A percentile compares a stretch with the other conserved stretches of the same genome.
Evolutionary conservation across 176 grass and related monocot species (phyloP).

Genomic region (Avena sativa): DNA sequence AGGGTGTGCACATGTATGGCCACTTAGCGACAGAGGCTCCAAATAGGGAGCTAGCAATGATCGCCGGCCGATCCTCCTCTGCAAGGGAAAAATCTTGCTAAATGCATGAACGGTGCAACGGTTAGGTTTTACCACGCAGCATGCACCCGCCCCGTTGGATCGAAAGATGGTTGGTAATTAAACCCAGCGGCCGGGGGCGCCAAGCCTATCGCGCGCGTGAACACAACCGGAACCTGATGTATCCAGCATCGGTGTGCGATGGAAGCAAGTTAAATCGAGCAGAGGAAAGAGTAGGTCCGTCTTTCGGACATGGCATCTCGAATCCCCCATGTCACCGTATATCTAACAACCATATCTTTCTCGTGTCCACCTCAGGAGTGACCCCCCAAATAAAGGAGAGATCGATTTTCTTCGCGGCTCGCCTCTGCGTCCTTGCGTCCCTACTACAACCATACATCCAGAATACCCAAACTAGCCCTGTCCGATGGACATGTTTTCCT

Average conservation of each 20-base stretch:
- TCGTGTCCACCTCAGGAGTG: neutral
- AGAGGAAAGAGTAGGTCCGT: conserved; percentile 34
- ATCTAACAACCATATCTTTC: conserved; percentile 58
- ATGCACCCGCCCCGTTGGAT: neutral
- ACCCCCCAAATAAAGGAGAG: neutral
- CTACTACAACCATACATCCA: neutral
- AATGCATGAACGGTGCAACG: neutral
- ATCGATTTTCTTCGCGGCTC: neutral
- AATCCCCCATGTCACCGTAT: conserved; percentile 38
- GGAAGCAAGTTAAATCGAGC: conserved; percentile 1
- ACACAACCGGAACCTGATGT: neutral
- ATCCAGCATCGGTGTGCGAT: neutral
- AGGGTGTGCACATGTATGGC: neutral
- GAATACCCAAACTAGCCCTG: neutral
- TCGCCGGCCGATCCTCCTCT: conserved; percentile 5
- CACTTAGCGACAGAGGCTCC: neutral
- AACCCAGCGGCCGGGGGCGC: no score
- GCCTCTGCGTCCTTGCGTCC: neutral
- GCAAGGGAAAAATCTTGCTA: neutral
- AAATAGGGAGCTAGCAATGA: neutral
- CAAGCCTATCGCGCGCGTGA: no score
- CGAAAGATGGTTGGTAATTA: neutral
- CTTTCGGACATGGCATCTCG: conserved; percentile 37
- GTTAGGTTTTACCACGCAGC: neutral
- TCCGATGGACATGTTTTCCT: neutral